Evolutionary conservation across 768 basidiomycete genomes (phyloP).

Genomic region (Tremella yokohamensis): DNA sequence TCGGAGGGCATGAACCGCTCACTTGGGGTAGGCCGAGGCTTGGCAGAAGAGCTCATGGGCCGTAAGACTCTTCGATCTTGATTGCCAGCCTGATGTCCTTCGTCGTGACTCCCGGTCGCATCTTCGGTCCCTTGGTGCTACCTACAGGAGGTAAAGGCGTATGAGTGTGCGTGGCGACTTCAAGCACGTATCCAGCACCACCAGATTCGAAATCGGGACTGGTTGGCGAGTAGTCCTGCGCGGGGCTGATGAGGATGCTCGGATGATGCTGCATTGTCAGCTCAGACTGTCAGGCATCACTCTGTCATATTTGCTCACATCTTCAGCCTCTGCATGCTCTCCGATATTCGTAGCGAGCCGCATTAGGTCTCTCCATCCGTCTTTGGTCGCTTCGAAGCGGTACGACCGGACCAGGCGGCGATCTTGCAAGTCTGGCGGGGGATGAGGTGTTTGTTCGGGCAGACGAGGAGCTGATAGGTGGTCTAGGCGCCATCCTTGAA

Average conservation of each 20-base stretch:
- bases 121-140: conserved; percentile 13
- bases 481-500: conserved; percentile 37
- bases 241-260: conserved; percentile 27
- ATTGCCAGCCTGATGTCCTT: conserved; percentile 38
- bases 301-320: conserved; percentile 24
- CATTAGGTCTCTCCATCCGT: conserved; percentile 27
- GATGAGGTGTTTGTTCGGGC: background rate
- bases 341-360: conserved; percentile 9
- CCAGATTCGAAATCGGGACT: background rate
- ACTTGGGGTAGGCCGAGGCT: no score
- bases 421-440: conserved; percentile 25
- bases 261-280: conserved; percentile 35
- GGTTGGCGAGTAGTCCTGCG: conserved; percentile 23
- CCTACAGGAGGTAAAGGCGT: conserved; percentile 29
- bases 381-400: conserved; percentile 18
- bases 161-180: conserved; percentile 40
- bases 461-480: conserved; percentile 2
- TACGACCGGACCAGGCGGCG: conserved; percentile 28
- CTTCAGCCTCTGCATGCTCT: conserved; percentile 22
- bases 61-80: conserved; percentile 17
- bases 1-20: no score
- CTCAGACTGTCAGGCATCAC: background rate
- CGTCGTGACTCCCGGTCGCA: conserved; percentile 34
- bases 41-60: no score
- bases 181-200: conserved; percentile 23